Base-by-base conservation (phyloP, 192 early-diverging fungal species). In the Paraglomus occultum region DNA sequence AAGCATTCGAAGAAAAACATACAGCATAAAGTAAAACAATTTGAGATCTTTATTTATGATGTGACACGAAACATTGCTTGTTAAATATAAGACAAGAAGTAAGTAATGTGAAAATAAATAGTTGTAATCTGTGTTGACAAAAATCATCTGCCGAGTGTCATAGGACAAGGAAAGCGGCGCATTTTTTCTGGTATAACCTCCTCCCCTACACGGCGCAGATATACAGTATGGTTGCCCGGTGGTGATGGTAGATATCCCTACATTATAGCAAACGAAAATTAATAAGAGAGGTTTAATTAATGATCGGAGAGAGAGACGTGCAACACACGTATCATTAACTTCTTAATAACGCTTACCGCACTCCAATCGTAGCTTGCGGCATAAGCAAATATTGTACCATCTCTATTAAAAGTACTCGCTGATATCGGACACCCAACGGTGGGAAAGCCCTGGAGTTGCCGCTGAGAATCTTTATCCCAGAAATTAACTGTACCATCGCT, bases 391-490 rank as follows among this genome's bases (percentile, higher is more conserved):
- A 96, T 91, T 40, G 76, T 82, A 38, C 95, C 96, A 48, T 88
- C 91, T 20, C 71, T 57, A 59, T 87, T 92, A 79, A 95, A 97
- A 10, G 91, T 86, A 14, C 90, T 82, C 38, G 85, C 78, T 1
- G 87, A 68, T 60, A 98, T 89, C 17, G 89, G 87, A 8, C 71
- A 81, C 22, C 82, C 85, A 14, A 89, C 76, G 18, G 86, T 86
- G 42, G 77, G 51, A 74, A 92, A 89, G 15, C 75, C 68, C 80
- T 95, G 95, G 64, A 97, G 84, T 62, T 89, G 87, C 64, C 89
- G 90, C 73, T 89, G 89, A 17, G 92, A 88, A 73, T 93, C 92
- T 78, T 95, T 96, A 79, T 98, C 96, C 96, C 96, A 98, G 74
- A 96, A 95, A 52, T 85, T 79, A 54, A 94, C 87, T 39, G 85